These are phyloP conservation scores for Macaranga tanarius DNA, from an alignment of 441 rosid genomes.

Conservation along the genomic window DNA sequence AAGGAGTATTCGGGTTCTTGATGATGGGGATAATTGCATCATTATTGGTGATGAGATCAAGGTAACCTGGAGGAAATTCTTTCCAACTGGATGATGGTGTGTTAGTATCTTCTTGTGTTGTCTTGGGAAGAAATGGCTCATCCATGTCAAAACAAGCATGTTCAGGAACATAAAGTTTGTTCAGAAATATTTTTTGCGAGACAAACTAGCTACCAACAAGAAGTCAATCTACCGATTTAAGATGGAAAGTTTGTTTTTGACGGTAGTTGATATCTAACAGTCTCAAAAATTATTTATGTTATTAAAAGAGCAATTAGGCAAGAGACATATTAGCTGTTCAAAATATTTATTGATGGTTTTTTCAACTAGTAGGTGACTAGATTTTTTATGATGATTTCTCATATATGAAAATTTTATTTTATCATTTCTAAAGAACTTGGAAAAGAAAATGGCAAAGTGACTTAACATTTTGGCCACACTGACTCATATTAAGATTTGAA, in stretches of 20 bases:
- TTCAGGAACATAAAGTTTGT: not conserved
- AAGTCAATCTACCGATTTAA: not conserved
- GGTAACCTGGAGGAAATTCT: constrained; percentile 30
- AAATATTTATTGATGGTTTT: too few species aligned
- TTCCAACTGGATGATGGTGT: constrained; percentile 18
- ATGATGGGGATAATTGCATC: constrained; percentile 38
- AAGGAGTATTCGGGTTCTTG: constrained; percentile 33
- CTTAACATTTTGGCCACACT: too few species aligned
- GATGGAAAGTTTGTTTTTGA: constrained; percentile 8
- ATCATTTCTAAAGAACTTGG: too few species aligned
- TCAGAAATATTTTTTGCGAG: not conserved
- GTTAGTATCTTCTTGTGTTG: constrained; percentile 23
- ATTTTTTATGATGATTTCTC: too few species aligned
- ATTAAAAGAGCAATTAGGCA: too few species aligned
- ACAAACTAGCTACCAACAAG: not conserved
- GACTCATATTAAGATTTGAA: too few species aligned
- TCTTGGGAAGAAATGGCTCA: constrained; percentile 39
- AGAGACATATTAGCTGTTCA: too few species aligned
- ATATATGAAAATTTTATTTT: too few species aligned
- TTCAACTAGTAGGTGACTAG: too few species aligned
- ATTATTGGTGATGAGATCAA: constrained; percentile 33
- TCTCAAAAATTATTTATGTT: not conserved
- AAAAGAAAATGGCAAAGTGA: too few species aligned
- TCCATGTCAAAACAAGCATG: constrained; percentile 38
- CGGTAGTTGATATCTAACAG: constrained; percentile 16